These are phyloP conservation scores for Endoconidiophora laricicola DNA, from an alignment of 2,329 filamentous ascomycete species.

Conservation along the genomic window DNA sequence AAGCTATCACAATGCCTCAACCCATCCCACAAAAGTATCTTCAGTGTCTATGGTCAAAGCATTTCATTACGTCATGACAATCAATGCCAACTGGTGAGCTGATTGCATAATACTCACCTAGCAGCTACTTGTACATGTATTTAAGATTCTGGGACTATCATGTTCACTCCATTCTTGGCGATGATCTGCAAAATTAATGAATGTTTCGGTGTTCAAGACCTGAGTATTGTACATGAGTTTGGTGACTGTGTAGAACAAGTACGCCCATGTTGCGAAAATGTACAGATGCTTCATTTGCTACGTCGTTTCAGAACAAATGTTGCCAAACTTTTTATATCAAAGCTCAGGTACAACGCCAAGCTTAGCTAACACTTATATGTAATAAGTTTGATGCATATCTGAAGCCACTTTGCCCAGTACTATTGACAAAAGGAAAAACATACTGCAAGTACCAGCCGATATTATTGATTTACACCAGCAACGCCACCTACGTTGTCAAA, in stretches of 20 bases:
- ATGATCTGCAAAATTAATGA: conserved; percentile 42
- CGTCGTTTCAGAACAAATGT: conserved; percentile 46
- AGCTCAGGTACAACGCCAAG: conserved; percentile 34
- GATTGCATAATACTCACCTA: not conserved
- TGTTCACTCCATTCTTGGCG: conserved; percentile 41
- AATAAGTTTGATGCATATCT: conserved; percentile 50
- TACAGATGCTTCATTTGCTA: conserved; percentile 43
- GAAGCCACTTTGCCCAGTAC: conserved; percentile 38
- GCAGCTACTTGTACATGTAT: not conserved
- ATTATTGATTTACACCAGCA: not conserved
- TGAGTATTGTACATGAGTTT: conserved; percentile 38
- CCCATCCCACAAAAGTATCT: conserved; percentile 30
- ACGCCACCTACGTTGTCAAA: not conserved
- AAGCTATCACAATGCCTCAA: conserved; percentile 34
- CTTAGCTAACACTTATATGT: conserved; percentile 28
- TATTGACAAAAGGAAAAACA: conserved; percentile 14
- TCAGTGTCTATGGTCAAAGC: conserved; percentile 26
- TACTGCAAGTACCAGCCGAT: conserved; percentile 21
- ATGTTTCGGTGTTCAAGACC: conserved; percentile 34
- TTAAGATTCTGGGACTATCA: conserved; percentile 27
- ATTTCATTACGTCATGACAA: conserved; percentile 26
- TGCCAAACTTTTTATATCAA: conserved; percentile 42
- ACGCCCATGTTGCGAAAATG: conserved; percentile 36
- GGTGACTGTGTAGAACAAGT: conserved; percentile 36
- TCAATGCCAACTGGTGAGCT: conserved; percentile 36